A percentile compares a stretch with the other conserved stretches of the same genome.
Evolutionary conservation across 148 eudicot genomes (phyloP).

Genomic region (Limonium bicolor): DNA sequence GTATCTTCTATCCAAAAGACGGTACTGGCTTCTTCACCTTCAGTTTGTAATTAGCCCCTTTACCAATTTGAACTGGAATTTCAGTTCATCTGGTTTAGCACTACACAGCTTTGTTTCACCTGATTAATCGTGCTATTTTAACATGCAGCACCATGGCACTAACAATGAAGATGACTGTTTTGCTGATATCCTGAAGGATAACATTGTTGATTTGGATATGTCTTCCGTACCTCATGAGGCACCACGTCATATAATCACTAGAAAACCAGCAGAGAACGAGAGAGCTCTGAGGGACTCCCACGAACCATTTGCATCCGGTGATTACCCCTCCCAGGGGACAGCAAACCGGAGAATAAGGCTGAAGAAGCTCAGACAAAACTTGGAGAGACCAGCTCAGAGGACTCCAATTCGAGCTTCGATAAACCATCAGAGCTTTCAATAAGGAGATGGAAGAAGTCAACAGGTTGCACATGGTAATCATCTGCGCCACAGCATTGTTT

Average conservation of each 20-base stretch:
- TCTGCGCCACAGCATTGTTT: too few species aligned
- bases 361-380: conserved; percentile 11
- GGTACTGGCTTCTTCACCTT: conserved; percentile 10
- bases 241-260: neutral
- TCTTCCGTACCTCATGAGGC: conserved; percentile 5
- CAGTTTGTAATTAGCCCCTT: neutral
- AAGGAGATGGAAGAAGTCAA: too few species aligned
- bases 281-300: conserved; percentile 1
- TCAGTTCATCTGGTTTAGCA: neutral
- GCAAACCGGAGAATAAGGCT: conserved; percentile 48
- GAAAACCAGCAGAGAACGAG: neutral
- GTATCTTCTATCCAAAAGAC: conserved; percentile 21
- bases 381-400: too few species aligned
- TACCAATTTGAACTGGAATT: neutral
- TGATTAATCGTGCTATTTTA: conserved; percentile 2
- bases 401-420: too few species aligned
- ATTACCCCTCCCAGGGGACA: conserved; percentile 38
- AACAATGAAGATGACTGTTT: conserved; percentile 43
- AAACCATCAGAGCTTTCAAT: too few species aligned
- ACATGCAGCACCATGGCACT: conserved; percentile 10
- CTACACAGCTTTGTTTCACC: neutral
- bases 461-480: too few species aligned
- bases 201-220: conserved; percentile 56
- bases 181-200: conserved; percentile 82
- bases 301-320: neutral